Conservation (phyloP, 1,284 basidiomycete species). For the Trichosporon inkin region DNA sequence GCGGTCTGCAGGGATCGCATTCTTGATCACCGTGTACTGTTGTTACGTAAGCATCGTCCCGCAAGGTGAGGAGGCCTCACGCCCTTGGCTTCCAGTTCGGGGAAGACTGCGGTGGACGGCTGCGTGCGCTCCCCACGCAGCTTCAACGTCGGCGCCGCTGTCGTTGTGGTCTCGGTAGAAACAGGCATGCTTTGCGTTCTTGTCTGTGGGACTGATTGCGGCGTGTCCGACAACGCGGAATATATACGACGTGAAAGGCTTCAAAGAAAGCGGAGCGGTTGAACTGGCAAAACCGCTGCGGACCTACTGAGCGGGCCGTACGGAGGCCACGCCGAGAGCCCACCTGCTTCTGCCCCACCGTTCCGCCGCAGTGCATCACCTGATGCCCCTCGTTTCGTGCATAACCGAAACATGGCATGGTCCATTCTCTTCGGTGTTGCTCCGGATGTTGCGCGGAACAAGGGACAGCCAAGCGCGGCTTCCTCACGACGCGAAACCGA, state of each 20-base stretch:
- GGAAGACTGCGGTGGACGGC: constrained; percentile 21
- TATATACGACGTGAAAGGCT: not conserved
- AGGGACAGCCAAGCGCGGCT: no score
- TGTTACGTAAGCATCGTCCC: not conserved
- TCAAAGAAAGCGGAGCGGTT: no score
- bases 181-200: not conserved
- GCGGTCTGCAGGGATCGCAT: constrained; percentile 35
- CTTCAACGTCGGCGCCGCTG: constrained; percentile 22
- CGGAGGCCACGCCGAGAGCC: no score
- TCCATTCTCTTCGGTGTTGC: no score
- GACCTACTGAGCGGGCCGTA: no score
- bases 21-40: constrained; percentile 44
- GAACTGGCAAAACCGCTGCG: no score
- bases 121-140: constrained; percentile 22
- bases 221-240: not conserved
- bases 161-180: constrained; percentile 3
- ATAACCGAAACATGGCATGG: no score
- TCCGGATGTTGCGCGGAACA: no score
- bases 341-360: no score
- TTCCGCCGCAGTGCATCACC: no score
- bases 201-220: not conserved
- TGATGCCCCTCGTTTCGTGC: no score
- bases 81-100: constrained; percentile 30
- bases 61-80: constrained; percentile 23
- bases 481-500: no score